phyloP scores from a whole-genome alignment of 2,329 filamentous ascomycete species.

The Corynespora cassiicola region DNA sequence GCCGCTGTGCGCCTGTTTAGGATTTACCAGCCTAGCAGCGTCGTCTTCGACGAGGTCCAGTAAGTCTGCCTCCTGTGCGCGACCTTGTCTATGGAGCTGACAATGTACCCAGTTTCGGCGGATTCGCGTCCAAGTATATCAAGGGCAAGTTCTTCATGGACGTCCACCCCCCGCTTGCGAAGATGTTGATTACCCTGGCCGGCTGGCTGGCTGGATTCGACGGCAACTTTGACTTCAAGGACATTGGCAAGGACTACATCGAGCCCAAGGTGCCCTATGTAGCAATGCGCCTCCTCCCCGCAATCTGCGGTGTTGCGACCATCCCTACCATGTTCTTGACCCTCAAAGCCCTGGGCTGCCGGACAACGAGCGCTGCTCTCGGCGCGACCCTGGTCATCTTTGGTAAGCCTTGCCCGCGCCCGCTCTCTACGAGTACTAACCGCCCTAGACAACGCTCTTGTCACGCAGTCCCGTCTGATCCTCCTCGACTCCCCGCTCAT shows the following conservation, averaged over 20 bases:
- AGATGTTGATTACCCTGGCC: slow-evolving; percentile 93
- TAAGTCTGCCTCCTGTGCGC: slow-evolving; percentile 59
- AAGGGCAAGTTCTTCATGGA: slow-evolving; percentile 99
- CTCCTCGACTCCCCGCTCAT: slow-evolving; percentile 95
- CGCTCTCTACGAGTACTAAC: slow-evolving; percentile 21
- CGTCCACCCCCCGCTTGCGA: slow-evolving; percentile 96
- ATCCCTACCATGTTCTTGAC: slow-evolving; percentile 95
- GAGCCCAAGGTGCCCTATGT: slow-evolving; percentile 96
- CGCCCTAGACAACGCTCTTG: slow-evolving; percentile 82
- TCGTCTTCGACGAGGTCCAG: slow-evolving; percentile 99
- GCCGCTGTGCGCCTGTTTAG: slow-evolving; percentile 86
- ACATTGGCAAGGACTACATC: slow-evolving; percentile 98
- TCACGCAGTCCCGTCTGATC: slow-evolving; percentile 94
- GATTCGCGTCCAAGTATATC: slow-evolving; percentile 98
- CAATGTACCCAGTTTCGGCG: slow-evolving; percentile 75
- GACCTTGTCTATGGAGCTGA: slow-evolving; percentile 27
- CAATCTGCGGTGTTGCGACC: slow-evolving; percentile 84
- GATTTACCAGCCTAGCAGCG: slow-evolving; percentile 94
- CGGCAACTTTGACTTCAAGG: slow-evolving; percentile 97
- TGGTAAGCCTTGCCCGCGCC: slow-evolving; percentile 59
- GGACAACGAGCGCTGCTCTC: slow-evolving; percentile 81
- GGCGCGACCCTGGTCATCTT: slow-evolving; percentile 90
- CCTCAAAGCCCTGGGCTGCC: slow-evolving; percentile 87
- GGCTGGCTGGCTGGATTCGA: slow-evolving; percentile 95
- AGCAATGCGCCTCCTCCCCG: slow-evolving; percentile 93